Evolutionary conservation across 257 asterid species (phyloP).

Genomic region (Ilex asprella): DNA sequence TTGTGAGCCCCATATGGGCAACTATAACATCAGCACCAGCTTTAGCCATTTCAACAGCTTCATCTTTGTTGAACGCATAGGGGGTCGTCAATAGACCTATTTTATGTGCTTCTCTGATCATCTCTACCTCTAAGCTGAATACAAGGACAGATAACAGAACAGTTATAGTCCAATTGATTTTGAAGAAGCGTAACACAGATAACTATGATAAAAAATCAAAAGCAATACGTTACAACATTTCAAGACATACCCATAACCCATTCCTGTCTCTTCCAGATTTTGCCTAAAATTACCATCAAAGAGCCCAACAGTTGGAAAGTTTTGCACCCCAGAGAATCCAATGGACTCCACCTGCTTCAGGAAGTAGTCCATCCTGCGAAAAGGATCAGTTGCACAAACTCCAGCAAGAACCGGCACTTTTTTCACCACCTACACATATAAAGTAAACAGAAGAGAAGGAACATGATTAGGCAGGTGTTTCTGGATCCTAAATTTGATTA

Average conservation of each 20-base stretch:
- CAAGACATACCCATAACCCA: conserved; percentile 71
- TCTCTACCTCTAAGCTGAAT: conserved; percentile 85
- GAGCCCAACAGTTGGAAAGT: conserved; percentile 94
- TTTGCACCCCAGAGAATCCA: conserved; percentile 93
- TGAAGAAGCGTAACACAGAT: conserved; percentile 6
- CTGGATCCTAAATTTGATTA: neutral
- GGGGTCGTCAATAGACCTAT: conserved; percentile 97
- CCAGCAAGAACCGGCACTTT: conserved; percentile 96
- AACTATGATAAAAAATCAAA: conserved; percentile 1
- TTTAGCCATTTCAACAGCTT: conserved; percentile 83
- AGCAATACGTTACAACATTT: neutral
- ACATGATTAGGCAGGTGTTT: conserved; percentile 5
- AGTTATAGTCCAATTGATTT: neutral
- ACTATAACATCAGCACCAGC: conserved; percentile 96
- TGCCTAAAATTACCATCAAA: conserved; percentile 92
- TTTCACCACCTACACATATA: conserved; percentile 62
- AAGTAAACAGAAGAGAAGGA: conserved; percentile 3
- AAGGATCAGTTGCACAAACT: conserved; percentile 96
- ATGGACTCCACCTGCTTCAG: conserved; percentile 88
- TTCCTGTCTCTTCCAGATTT: conserved; percentile 94
- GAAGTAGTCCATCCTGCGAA: conserved; percentile 84
- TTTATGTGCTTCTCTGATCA: conserved; percentile 85
- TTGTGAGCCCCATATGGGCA: conserved; percentile 98
- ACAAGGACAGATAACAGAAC: conserved; percentile 4
- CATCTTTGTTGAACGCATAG: conserved; percentile 80